Evolutionary conservation across 148 eudicot genomes (phyloP).

Genomic region (Rhododendron vialii): DNA sequence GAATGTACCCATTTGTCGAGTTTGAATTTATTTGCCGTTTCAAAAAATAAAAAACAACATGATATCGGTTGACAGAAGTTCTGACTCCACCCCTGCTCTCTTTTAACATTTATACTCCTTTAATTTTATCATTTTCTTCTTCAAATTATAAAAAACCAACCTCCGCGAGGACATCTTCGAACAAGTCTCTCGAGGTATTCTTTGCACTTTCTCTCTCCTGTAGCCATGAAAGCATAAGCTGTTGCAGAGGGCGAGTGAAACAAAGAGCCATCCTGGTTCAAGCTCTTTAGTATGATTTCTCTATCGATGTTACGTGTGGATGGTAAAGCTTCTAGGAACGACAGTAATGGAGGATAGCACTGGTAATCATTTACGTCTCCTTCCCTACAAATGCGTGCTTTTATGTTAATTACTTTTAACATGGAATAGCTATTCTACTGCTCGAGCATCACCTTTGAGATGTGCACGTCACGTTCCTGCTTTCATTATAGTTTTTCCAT

Average conservation of each 20-base stretch:
- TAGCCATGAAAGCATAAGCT: slow-evolving; percentile 30
- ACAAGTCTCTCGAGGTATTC: slow-evolving; percentile 21
- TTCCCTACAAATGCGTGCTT: slow-evolving; percentile 16
- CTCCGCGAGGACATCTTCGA: slow-evolving; percentile 21
- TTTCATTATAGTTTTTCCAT: no score
- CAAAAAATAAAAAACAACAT: no score
- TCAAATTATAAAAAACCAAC: not conserved
- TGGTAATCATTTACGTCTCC: not conserved
- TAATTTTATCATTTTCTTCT: not conserved
- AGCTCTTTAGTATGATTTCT: slow-evolving; percentile 9
- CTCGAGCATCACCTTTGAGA: no score
- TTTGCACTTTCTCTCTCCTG: slow-evolving; percentile 17
- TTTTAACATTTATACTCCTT: no score
- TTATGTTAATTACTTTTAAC: no score
- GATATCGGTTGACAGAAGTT: no score
- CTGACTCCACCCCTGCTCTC: no score
- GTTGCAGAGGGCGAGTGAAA: slow-evolving; percentile 47
- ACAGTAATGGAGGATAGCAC: slow-evolving; percentile 22
- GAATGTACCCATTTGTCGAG: no score
- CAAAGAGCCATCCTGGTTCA: slow-evolving; percentile 31
- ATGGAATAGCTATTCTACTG: no score
- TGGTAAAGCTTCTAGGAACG: slow-evolving; percentile 28
- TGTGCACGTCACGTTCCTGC: no score
- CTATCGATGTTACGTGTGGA: not conserved
- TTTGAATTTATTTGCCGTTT: no score